Conservation (phyloP, 2,329 filamentous ascomycete species). For the Eurotiales sp. region DNA sequence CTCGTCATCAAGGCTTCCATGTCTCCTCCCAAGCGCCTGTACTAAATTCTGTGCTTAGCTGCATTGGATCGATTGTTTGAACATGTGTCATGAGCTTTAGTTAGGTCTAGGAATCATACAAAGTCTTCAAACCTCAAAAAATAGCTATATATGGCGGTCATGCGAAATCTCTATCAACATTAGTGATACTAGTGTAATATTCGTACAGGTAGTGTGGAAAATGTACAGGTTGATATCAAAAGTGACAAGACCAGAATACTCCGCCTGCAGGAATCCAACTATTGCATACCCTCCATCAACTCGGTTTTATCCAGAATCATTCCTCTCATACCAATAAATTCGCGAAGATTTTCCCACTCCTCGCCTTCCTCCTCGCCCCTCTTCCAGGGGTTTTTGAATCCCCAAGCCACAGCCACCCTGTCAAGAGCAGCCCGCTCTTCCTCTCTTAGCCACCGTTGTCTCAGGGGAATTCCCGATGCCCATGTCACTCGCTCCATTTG, state of each 20-base stretch:
- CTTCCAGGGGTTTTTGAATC: slow-evolving; percentile 75
- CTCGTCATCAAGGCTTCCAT: slow-evolving; percentile 99
- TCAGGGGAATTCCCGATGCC: slow-evolving; percentile 74
- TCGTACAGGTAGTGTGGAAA: no score
- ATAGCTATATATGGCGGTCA: neutral
- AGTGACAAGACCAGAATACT: no score
- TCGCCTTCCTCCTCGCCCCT: slow-evolving; percentile 86
- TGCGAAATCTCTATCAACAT: neutral
- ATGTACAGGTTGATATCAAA: neutral
- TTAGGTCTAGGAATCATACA: slow-evolving; percentile 9
- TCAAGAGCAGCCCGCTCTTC: slow-evolving; percentile 87
- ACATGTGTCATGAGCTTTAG: slow-evolving; percentile 6
- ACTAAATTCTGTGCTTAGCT: slow-evolving; percentile 58
- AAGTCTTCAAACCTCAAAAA: neutral
- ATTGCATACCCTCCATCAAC: slow-evolving; percentile 90
- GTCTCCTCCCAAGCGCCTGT: slow-evolving; percentile 96
- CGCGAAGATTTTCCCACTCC: slow-evolving; percentile 81
- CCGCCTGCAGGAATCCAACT: no score
- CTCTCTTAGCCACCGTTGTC: slow-evolving; percentile 80
- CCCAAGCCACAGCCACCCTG: slow-evolving; percentile 82
- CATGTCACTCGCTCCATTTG: slow-evolving; percentile 94
- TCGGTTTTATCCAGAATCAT: slow-evolving; percentile 90
- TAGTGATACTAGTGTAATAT: neutral
- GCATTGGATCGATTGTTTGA: slow-evolving; percentile 21
- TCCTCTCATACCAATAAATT: slow-evolving; percentile 75